Evolutionary conservation across 805 yeast species (phyloP), one percentile per base, ranked within the genome.

Genomic region (Candida xiaguanensis): DNA sequence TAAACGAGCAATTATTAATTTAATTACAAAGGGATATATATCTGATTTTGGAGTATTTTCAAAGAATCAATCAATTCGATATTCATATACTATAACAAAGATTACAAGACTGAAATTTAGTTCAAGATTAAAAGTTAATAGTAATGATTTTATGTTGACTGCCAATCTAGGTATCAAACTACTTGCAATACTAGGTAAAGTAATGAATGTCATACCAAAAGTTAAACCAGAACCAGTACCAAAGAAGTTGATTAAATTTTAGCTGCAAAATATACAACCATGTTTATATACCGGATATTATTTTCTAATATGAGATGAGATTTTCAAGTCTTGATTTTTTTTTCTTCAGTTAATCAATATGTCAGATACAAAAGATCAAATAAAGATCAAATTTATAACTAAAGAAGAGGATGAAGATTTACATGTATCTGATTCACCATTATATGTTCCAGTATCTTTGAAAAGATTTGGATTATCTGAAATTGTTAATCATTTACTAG

Each of bases 391-490:
- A 49, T 82, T 87, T 63, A 79, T 85, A 67, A 90, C 97, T 33
- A 77, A 91, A 50, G 98, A 91, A 51, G 82, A 78, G 46, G 91
- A 84, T 54, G 80, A 78, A 45, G 55, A 77, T 13, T 60, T 91
- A 34, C 84, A 82, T 32, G 87, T 87, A 8, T 49, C 63, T 8
- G 93, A 87, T 43, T 77, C 83, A 37, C 95, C 99, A 11, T 72
- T 93, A 40, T 85, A 74, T 56, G 97, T 89, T 18, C 99, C 99
- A 16, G 83, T 84, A 16, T 64, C 83, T 3, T 72, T 93, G 49
- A 89, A 86, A 51, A 77, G 98, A 61, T 90, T 78, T 58, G 99
- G 99, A 41, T 74, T 93, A 29, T 87, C 96, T 4, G 98, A 93
- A 63, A 82, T 93, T 58, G 96, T 93, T 16, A 93, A 93, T 65